A percentile compares a stretch with the other conserved stretches of the same genome.
These are phyloP conservation scores for Puya raimondii DNA, from an alignment of 176 grass and related monocot genomes.

Conservation along the genomic window DNA sequence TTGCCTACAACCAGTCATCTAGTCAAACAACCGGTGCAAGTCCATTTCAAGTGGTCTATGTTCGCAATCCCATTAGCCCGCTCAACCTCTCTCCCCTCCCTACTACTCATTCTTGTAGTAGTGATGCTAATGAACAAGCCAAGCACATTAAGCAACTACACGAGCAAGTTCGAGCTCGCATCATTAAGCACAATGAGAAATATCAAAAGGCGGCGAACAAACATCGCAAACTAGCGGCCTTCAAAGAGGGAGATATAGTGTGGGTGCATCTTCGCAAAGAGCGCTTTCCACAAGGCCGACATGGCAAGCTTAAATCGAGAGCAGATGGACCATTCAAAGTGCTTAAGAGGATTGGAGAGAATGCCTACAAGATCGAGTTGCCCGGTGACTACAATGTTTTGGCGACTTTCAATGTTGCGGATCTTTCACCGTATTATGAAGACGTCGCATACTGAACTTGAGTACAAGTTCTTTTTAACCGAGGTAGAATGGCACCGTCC, in stretches of 20 bases:
- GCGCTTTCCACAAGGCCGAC: not conserved
- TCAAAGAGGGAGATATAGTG: not conserved
- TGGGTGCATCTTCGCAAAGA: not conserved
- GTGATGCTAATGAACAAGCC: not conserved
- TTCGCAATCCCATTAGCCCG: not conserved
- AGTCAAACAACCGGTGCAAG: not conserved
- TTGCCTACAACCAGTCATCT: not conserved
- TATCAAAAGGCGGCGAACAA: not conserved
- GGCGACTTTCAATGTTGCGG: not conserved
- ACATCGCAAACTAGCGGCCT: not conserved
- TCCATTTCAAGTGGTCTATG: constrained; percentile 6
- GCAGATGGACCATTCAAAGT: not conserved
- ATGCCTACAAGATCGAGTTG: not conserved
- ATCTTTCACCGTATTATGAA: not conserved
- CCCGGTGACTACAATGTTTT: not conserved
- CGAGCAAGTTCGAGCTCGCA: not conserved
- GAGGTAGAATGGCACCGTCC: not conserved
- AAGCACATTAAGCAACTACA: not conserved
- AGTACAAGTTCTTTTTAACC: not conserved
- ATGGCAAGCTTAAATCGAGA: no score
- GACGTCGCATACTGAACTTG: not conserved
- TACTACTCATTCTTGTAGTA: not conserved
- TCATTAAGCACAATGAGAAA: not conserved
- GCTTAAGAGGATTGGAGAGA: not conserved
- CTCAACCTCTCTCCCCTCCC: not conserved